Conservation (phyloP, 495 filamentous ascomycete genomes). For the Neurospora africana region DNA sequence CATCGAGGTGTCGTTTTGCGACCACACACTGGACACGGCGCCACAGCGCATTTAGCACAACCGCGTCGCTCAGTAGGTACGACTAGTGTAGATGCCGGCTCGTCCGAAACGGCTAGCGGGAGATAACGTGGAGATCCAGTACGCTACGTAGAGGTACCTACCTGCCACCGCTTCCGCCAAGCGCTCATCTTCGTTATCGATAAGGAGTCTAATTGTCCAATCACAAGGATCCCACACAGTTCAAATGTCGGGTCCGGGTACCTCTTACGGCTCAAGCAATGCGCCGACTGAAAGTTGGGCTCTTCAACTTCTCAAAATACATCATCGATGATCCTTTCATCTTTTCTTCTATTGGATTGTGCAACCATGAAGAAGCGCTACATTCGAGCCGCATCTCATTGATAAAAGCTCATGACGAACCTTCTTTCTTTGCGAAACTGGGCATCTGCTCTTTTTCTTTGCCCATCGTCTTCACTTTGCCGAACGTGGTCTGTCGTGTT, state of each 20-base stretch:
- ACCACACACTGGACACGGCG: neutral
- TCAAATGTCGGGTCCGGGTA: neutral
- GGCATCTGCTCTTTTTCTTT: neutral
- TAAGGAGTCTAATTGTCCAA: neutral
- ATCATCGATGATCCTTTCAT: too few species aligned
- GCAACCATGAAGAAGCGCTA: neutral
- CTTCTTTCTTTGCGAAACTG: neutral
- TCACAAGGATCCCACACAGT: neutral
- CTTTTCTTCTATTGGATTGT: neutral
- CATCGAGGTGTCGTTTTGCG: neutral
- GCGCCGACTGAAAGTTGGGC: neutral
- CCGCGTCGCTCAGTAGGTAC: neutral
- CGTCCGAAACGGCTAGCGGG: neutral
- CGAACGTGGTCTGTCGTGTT: neutral
- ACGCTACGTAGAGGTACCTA: neutral
- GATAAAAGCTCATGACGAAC: neutral
- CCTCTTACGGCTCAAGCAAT: neutral
- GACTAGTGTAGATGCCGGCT: neutral
- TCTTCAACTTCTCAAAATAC: neutral
- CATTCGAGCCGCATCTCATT: neutral
- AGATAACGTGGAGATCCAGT: neutral
- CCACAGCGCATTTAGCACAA: neutral
- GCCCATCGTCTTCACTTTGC: neutral
- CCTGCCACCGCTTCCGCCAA: neutral
- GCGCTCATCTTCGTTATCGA: neutral